Conservation (phyloP, 768 basidiomycete species). For the Tulasnella sp. region DNA sequence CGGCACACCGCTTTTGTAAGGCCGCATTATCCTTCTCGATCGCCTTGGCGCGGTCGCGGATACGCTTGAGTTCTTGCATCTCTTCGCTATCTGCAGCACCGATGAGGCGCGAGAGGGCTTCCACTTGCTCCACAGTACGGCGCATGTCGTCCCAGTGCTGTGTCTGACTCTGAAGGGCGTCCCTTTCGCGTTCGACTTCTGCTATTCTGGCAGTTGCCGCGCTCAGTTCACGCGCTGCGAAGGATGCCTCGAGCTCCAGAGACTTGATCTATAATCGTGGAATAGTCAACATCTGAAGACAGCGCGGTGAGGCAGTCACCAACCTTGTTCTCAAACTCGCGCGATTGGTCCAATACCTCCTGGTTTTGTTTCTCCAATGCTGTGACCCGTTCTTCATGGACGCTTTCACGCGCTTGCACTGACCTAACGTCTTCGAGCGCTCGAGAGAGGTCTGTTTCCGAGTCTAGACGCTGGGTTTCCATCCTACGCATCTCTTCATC, state of each 20-base stretch:
- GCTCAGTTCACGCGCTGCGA: slow-evolving; percentile 55
- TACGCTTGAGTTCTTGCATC: slow-evolving; percentile 54
- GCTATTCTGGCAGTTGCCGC: slow-evolving; percentile 40
- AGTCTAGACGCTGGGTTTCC: slow-evolving; percentile 40
- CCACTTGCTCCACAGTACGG: slow-evolving; percentile 61
- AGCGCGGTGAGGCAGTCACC: no score
- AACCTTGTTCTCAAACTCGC: slow-evolving; percentile 51
- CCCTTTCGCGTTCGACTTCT: slow-evolving; percentile 48
- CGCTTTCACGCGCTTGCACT: not conserved
- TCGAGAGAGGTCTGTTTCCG: slow-evolving; percentile 64
- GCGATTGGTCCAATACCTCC: slow-evolving; percentile 47
- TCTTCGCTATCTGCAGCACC: slow-evolving; percentile 61
- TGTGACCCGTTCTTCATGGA: slow-evolving; percentile 42
- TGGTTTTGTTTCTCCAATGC: slow-evolving; percentile 53
- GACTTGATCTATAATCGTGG: slow-evolving; percentile 41
- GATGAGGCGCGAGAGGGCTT: slow-evolving; percentile 49
- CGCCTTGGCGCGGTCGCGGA: slow-evolving; percentile 43
- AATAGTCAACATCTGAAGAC: slow-evolving; percentile 10
- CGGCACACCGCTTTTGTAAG: slow-evolving; percentile 63
- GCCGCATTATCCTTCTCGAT: slow-evolving; percentile 58
- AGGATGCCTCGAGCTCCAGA: slow-evolving; percentile 47
- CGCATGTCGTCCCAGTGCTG: slow-evolving; percentile 71
- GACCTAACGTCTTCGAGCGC: slow-evolving; percentile 29
- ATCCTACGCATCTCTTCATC: slow-evolving; percentile 40
- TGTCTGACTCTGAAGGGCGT: slow-evolving; percentile 50